Conservation (phyloP, 148 eudicot species). For the Rhododendron griersonianum region DNA sequence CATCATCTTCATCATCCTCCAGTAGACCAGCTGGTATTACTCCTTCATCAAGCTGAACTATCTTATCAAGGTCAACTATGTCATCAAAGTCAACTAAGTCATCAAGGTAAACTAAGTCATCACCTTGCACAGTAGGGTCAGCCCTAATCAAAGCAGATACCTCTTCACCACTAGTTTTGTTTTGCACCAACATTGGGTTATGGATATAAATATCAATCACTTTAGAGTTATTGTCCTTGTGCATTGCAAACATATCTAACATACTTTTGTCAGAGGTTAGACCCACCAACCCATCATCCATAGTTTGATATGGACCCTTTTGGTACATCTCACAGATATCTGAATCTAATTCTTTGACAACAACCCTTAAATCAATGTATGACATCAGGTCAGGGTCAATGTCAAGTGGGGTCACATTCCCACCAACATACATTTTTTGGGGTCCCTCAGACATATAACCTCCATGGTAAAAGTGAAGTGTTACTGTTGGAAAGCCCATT, state of each 20-base stretch:
- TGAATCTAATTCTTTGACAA: neutral
- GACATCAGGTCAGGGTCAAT: neutral
- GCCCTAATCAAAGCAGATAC: too few species aligned
- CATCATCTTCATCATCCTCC: neutral
- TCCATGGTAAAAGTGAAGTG: neutral
- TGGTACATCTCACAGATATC: neutral
- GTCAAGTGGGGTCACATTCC: neutral
- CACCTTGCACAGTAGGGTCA: too few species aligned
- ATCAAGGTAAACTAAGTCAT: too few species aligned
- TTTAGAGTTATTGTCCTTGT: too few species aligned
- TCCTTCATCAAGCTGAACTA: neutral
- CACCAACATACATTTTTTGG: neutral
- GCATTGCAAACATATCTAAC: too few species aligned
- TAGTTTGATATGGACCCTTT: too few species aligned
- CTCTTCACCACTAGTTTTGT: too few species aligned
- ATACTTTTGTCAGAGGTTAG: neutral
- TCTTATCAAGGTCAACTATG: too few species aligned
- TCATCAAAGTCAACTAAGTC: too few species aligned
- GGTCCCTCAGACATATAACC: neutral
- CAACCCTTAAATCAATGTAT: neutral
- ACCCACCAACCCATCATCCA: neutral
- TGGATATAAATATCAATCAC: too few species aligned
- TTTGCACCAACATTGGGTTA: too few species aligned
- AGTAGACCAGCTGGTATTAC: neutral
- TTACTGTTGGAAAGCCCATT: neutral